These are phyloP conservation scores for Tuber umbilicatum DNA, from an alignment of 495 filamentous ascomycete genomes.

Conservation along the genomic window DNA sequence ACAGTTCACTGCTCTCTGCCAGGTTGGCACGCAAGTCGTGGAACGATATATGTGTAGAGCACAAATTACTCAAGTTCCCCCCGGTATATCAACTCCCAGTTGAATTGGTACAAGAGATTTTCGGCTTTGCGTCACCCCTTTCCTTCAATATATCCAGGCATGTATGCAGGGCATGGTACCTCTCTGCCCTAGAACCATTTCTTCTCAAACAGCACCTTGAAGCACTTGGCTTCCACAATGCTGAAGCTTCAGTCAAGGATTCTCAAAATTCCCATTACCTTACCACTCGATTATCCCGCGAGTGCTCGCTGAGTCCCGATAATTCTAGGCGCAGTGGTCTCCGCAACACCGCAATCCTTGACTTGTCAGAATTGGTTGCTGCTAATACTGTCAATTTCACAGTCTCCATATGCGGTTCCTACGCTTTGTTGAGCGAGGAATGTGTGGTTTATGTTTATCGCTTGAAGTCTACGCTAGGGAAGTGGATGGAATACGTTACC, in stretches of 20 bases:
- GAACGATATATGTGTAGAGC: slow-evolving; percentile 12
- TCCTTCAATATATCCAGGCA: slow-evolving; percentile 64
- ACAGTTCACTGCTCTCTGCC: slow-evolving; percentile 20
- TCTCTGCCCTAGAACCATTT: slow-evolving; percentile 52
- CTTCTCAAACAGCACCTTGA: slow-evolving; percentile 52
- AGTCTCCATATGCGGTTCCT: slow-evolving; percentile 51
- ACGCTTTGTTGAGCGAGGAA: slow-evolving; percentile 54
- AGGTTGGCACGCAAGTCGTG: slow-evolving; percentile 19
- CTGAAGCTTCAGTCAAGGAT: slow-evolving; percentile 45
- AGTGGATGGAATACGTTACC: slow-evolving; percentile 25
- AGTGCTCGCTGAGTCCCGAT: slow-evolving; percentile 53
- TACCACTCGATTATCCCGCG: slow-evolving; percentile 56
- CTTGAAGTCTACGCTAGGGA: slow-evolving; percentile 43
- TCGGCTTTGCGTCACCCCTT: slow-evolving; percentile 50
- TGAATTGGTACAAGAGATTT: slow-evolving; percentile 60
- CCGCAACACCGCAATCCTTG: slow-evolving; percentile 38
- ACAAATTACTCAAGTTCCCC: slow-evolving; percentile 28
- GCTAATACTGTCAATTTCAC: slow-evolving; percentile 27
- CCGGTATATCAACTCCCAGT: slow-evolving; percentile 47
- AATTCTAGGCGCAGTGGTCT: slow-evolving; percentile 49
- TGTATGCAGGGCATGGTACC: slow-evolving; percentile 62
- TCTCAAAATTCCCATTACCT: slow-evolving; percentile 41
- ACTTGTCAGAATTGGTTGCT: slow-evolving; percentile 35
- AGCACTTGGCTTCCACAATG: slow-evolving; percentile 56
- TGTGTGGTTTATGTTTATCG: slow-evolving; percentile 58